These are phyloP conservation scores for Umbellularia californica DNA, from an alignment of 164 flowering plant genomes.

Conservation along the genomic window DNA sequence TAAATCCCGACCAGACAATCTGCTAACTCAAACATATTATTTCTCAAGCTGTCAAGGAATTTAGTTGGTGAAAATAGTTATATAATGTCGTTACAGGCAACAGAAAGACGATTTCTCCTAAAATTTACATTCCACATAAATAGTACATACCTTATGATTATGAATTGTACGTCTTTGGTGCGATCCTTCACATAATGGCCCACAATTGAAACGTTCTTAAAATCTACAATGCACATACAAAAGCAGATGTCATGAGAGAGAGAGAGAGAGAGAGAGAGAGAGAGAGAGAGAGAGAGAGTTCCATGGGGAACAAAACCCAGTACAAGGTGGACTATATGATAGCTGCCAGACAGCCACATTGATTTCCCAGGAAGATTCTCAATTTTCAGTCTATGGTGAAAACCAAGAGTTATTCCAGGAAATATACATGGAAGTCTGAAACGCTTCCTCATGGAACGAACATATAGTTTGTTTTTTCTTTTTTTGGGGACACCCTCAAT, in stretches of 20 bases:
- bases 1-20: conserved; percentile 96
- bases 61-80: neutral
- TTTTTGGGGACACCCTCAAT: no score
- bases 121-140: neutral
- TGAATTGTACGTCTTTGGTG: conserved; percentile 94
- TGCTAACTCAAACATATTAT: conserved; percentile 97
- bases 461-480: neutral
- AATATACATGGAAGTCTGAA: neutral
- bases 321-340: no score
- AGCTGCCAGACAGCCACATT: neutral
- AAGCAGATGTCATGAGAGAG: neutral
- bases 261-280: neutral
- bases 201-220: conserved; percentile 96
- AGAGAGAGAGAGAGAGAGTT: neutral
- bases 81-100: neutral
- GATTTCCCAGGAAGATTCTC: neutral
- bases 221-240: conserved; percentile 44
- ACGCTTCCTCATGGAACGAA: no score
- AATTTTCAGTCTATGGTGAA: neutral
- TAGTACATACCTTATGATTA: conserved; percentile 71
- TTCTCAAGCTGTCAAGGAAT: conserved; percentile 64
- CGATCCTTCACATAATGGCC: conserved; percentile 99
- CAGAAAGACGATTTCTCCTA: neutral
- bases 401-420: neutral
- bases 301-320: neutral